Base-by-base conservation (phyloP, 192 early-diverging fungal species). In the Irineochytrium annulatum region DNA sequence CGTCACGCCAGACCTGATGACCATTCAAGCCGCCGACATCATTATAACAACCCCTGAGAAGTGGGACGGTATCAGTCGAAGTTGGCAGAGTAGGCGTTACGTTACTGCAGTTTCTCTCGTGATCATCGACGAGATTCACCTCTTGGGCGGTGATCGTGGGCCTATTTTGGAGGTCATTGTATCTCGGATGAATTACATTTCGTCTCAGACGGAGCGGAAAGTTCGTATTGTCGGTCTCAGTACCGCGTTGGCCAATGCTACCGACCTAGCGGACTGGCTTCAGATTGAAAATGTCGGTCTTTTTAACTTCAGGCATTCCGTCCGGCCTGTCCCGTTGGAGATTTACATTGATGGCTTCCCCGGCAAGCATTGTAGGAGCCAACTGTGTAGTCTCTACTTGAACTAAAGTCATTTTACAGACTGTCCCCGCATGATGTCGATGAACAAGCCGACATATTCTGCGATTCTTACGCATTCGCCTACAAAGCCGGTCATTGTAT, bases 41-140 rank as follows among this genome's bases (percentile, higher is more conserved):
- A 97, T 98, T 60, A 89, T 99, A 55, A 97, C 94, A 0, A 99
- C 97, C 11, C 95, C 97, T 0, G 94, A 96, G 65, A 97, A 98
- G 63, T 99, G 94, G 94, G 94, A 99, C 76, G 94, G 94, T 56
- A 89, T 99, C 61, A 91, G 86, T 70, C 88, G 97, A 52, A 87
- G 82, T 39, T 97, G 94, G 77, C 83, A 93, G 54, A 86, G 80
- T n/a, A 82, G 95, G 43, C 84, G 78, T 11, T 98, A 96, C 76
- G 93, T 97, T 19, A 85, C 81, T 35, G 70, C 79, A 35, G 92
- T 99, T 24, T 88, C 92, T 8, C 72, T 89, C 41, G 89, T 99
- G 14, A 94, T 99, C 43, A 95, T 98, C 68, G 97, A 97, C 76
- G 97, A 98, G 79, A 98, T 99, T 46, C 95, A 99, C 70, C 75